Percentiles rank a stretch among this genome's conserved stretches.
phyloP scores from a whole-genome alignment of 495 filamentous ascomycete species.

The Penicillium atrosanguineum region DNA sequence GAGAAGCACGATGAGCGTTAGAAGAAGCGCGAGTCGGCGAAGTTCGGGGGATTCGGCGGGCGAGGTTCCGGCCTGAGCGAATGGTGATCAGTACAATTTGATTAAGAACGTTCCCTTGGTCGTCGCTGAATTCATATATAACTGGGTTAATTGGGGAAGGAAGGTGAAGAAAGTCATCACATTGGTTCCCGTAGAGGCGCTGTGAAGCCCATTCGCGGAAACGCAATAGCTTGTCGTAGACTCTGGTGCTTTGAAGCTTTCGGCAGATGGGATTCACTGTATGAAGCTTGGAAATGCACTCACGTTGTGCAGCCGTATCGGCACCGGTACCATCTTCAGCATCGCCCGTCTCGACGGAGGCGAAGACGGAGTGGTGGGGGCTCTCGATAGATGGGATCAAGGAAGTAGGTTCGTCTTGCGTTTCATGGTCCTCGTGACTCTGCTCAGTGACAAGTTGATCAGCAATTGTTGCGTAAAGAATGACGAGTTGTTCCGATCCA shows the following conservation, averaged over 20 bases:
- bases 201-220: neutral
- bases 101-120: neutral
- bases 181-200: neutral
- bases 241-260: neutral
- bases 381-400: neutral
- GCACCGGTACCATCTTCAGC: neutral
- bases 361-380: slow-evolving; percentile 1
- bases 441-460: neutral
- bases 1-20: neutral
- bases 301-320: neutral
- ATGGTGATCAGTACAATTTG: neutral
- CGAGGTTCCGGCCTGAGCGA: neutral
- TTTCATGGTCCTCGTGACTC: neutral
- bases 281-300: neutral
- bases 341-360: slow-evolving; percentile 5
- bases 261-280: neutral
- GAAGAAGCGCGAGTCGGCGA: neutral
- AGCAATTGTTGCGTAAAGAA: neutral
- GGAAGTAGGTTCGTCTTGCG: neutral
- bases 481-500: neutral
- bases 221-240: neutral
- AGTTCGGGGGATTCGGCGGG: neutral
- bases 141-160: neutral
- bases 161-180: neutral
- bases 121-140: neutral